Evolutionary conservation across 352 stramenopile species (phyloP), one percentile per base, ranked within the genome.

Genomic region (Phytophthora boehmeriae): DNA sequence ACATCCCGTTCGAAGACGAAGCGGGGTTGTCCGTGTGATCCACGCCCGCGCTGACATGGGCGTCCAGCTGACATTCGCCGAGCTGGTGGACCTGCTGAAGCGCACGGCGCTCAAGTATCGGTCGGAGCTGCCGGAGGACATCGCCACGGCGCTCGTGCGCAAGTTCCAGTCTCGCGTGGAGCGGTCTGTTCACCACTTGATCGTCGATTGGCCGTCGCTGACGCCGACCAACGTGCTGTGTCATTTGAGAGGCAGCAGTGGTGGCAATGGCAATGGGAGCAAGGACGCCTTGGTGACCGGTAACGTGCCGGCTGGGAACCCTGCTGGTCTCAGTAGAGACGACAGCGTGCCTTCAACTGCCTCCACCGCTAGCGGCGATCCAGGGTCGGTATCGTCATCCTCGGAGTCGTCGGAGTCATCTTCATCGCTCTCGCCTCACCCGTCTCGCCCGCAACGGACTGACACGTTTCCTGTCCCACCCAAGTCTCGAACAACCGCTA

Each of bases 1-100:
- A 89, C 47, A 85, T 90, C 20, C 72, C 77, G 8, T 83, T 84
- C 11, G 82, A 89, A 44, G 85, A 93, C 55, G 82, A 89, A 64
- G 73, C 76, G 27, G 80, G 0, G 69, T 92, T 14, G 73, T 93
- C 28, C 78, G 82, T 32, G 84, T 93, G 6, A 83, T 92, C 25
- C 73, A 85, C 35, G 76, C 85, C 5, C 80, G 80, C 8, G 82
- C 82, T 9, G 78, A 90, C n/a, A 70, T 92, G 22, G 82, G 85
- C 11, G 67, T 93, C 9, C 53, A 89, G 25, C 83, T 92, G 77
- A 84, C 63, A 8, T 89, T 86, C 43, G 81, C 81, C 0, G 82
- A 93, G 27, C 56, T 92, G 42, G 75, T 80, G 23, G 75, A 90
- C n/a, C 50, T 93, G 19, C 59, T 90, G 8, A 68, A 86, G 19